Percentiles rank a stretch among this genome's conserved stretches.
phyloP scores from a whole-genome alignment of 164 flowering plant species.

The Tetracentron sinense region DNA sequence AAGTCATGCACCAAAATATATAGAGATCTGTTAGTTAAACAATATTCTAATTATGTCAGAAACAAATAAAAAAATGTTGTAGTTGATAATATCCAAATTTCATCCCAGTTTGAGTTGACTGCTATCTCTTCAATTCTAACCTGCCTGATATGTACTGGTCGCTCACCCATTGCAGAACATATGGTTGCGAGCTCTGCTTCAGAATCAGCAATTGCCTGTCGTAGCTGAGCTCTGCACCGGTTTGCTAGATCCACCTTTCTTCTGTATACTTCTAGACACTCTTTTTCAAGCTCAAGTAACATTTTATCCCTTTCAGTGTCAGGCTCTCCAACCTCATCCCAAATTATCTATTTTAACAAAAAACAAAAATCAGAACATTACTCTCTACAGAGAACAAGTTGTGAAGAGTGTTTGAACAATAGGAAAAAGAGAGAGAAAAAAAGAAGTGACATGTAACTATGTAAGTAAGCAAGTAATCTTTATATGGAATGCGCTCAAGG shows the following conservation, averaged over 20 bases:
- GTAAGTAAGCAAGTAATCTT: too few species aligned
- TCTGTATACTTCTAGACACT: slow-evolving; percentile 67
- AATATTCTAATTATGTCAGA: too few species aligned
- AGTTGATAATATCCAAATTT: not conserved
- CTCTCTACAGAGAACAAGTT: not conserved
- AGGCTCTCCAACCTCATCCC: slow-evolving; percentile 87
- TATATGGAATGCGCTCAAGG: too few species aligned
- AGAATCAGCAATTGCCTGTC: slow-evolving; percentile 53
- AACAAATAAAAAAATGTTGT: too few species aligned
- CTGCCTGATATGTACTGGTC: slow-evolving; percentile 44
- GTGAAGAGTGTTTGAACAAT: not conserved
- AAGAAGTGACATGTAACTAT: not conserved
- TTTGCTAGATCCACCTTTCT: slow-evolving; percentile 69
- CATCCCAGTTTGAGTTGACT: not conserved
- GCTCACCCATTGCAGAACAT: slow-evolving; percentile 61
- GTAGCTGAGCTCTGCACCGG: slow-evolving; percentile 45
- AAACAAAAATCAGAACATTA: not conserved
- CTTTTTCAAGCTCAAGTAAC: slow-evolving; percentile 64
- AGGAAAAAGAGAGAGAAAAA: not conserved
- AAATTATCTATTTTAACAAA: slow-evolving; percentile 45
- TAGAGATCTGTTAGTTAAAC: not conserved
- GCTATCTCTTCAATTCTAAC: slow-evolving; percentile 18
- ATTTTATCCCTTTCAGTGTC: slow-evolving; percentile 55
- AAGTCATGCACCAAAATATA: slow-evolving; percentile 1
- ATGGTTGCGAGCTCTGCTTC: slow-evolving; percentile 67